These are phyloP conservation scores for Trametes coccinea DNA, from an alignment of 768 basidiomycete genomes.

Conservation along the genomic window DNA sequence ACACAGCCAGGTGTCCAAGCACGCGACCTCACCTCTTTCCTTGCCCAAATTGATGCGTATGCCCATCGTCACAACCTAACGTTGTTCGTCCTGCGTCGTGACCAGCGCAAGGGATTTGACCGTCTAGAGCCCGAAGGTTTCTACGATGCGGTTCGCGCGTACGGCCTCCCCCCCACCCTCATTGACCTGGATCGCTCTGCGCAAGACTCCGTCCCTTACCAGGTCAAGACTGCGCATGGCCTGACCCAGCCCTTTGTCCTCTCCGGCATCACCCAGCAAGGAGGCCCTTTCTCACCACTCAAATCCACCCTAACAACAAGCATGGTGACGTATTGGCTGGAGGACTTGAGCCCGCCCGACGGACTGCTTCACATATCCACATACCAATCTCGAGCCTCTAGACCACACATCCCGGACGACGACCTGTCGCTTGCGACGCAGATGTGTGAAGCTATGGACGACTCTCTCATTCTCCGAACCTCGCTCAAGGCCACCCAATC, in stretches of 20 bases:
- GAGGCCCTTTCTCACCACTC: conserved; percentile 30
- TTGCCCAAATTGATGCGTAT: not conserved
- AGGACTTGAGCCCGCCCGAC: conserved; percentile 6
- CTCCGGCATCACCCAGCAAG: conserved; percentile 33
- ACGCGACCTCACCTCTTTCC: not conserved
- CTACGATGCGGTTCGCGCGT: not conserved
- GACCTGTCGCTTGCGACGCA: too few relatives aligned
- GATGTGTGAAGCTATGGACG: too few relatives aligned
- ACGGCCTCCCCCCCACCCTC: not conserved
- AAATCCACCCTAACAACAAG: conserved; percentile 34
- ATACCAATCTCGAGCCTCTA: too few relatives aligned
- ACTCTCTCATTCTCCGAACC: too few relatives aligned
- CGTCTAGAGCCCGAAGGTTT: not conserved
- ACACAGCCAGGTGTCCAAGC: not conserved
- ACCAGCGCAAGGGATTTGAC: not conserved
- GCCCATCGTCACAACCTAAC: not conserved
- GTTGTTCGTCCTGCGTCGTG: too few relatives aligned
- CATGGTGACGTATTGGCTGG: conserved; percentile 24
- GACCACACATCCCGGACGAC: too few relatives aligned
- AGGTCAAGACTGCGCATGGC: conserved; percentile 29
- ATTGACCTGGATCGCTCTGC: not conserved
- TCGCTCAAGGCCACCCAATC: not conserved
- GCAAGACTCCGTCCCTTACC: not conserved
- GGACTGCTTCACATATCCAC: too few relatives aligned
- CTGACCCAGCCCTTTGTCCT: conserved; percentile 26